Evolutionary conservation across 2,329 filamentous ascomycete genomes (phyloP).

Genomic region (Penicillium sp.): DNA sequence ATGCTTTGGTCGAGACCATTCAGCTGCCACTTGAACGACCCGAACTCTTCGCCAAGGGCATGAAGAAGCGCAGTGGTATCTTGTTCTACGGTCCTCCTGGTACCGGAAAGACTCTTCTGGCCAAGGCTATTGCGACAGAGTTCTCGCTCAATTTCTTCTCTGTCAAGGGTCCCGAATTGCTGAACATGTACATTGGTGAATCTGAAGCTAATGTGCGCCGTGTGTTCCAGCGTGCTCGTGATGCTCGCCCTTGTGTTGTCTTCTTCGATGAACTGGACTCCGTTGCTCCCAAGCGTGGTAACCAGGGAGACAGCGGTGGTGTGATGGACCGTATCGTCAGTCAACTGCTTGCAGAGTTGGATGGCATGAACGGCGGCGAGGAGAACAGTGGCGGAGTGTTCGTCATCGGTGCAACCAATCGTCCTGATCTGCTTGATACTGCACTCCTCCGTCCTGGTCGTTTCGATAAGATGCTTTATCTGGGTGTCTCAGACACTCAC

Average conservation of each 20-base stretch:
- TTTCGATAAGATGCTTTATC: slow-evolving; percentile 98
- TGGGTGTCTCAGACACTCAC: slow-evolving; percentile 94
- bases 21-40: slow-evolving; percentile 88
- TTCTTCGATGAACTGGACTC: slow-evolving; percentile 98
- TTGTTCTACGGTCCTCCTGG: slow-evolving; percentile 97
- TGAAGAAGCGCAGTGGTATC: slow-evolving; percentile 98
- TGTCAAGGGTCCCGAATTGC: slow-evolving; percentile 94
- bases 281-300: slow-evolving; percentile 92
- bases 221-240: slow-evolving; percentile 98
- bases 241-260: slow-evolving; percentile 94
- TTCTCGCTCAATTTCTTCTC: slow-evolving; percentile 99
- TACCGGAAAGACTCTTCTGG: slow-evolving; percentile 99
- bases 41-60: slow-evolving; percentile 92
- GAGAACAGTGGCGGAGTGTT: slow-evolving; percentile 81
- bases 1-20: slow-evolving; percentile 95
- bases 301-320: slow-evolving; percentile 94
- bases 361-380: slow-evolving; percentile 94
- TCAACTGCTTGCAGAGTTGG: slow-evolving; percentile 89
- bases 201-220: slow-evolving; percentile 99
- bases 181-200: slow-evolving; percentile 99
- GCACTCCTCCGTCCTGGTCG: slow-evolving; percentile 84
- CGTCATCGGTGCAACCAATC: slow-evolving; percentile 93
- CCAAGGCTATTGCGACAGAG: slow-evolving; percentile 98
- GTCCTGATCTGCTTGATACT: slow-evolving; percentile 88
- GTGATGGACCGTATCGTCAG: slow-evolving; percentile 98